Base-by-base conservation (phyloP, 306 rosid species). In the Vicia faba region DNA sequence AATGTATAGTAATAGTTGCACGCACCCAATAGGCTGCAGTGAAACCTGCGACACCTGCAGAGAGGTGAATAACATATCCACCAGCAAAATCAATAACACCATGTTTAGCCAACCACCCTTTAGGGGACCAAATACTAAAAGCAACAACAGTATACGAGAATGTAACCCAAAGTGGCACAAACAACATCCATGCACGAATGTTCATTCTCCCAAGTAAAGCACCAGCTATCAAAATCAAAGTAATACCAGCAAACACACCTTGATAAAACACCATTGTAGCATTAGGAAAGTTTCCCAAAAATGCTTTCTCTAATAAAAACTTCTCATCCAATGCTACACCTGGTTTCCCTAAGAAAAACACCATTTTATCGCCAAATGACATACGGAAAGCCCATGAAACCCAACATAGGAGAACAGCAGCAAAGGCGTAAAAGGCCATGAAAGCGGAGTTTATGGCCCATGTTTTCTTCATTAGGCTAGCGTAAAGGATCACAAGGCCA, bases 391-490 rank as follows among this genome's bases (percentile, higher is more conserved):
- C 82, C 88, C 88, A 78, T 1, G 56, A 63, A 1, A 72, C 88
- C 88, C 88, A 84, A 59, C 85, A 78, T 0, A 80, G 41, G 1
- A 84, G 45, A 5, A 81, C 85, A 0, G 73, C 66, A 0, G 88
- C 79, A 28, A 84, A 84, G 25, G 85, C 85, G 3, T 78, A 80
- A 29, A 84, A 75, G 31, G 81, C 85, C 88, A 80, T 84, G 73
- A 84, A 75, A 4, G 85, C 83, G 0, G 88, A 84, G 79, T 84
- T 84, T 1, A 84, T 56, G 5, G 85, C 88, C 88, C 88, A 84
- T 39, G 71, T 77, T 63, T 53, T 80, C 38, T 71, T 77, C 9
- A 77, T 79, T 0, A 80, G 48, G 73, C 88, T 80, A 39, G 82
- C 84, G 25, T 80, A 83, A 1, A 83, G 71, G 45, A 83, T 83